phyloP scores from a whole-genome alignment of 192 early-diverging fungal species.

The Cetraspora pellucida region DNA sequence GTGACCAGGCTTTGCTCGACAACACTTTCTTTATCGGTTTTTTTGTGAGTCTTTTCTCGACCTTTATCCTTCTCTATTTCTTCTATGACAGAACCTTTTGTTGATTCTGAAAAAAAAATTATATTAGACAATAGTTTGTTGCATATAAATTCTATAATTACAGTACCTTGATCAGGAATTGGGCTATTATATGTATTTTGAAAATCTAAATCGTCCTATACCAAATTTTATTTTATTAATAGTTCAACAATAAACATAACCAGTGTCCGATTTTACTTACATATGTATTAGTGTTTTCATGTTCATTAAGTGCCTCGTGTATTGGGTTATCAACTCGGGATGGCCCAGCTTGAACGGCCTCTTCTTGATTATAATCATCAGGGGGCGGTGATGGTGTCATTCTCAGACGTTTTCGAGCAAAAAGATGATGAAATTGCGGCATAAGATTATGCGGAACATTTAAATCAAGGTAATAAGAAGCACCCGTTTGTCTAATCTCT shows the following conservation, averaged over 20 bases:
- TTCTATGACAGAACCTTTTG: neutral
- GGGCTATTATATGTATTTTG: neutral
- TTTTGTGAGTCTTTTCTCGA: neutral
- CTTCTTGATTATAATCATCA: neutral
- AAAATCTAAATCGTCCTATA: neutral
- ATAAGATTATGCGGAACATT: constrained; percentile 35
- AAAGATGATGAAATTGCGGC: constrained; percentile 42
- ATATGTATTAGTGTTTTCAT: neutral
- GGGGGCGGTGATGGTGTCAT: constrained; percentile 4
- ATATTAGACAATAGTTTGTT: neutral
- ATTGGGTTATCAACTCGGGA: neutral
- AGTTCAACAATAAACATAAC: neutral
- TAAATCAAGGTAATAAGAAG: constrained; percentile 42
- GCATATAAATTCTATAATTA: neutral
- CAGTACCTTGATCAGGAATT: neutral
- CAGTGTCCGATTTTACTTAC: neutral
- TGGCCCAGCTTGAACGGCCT: neutral
- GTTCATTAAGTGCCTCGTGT: neutral
- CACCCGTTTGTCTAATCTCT: constrained; percentile 42
- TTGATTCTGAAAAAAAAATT: neutral
- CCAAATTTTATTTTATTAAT: neutral
- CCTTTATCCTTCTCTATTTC: neutral
- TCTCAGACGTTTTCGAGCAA: constrained; percentile 38
- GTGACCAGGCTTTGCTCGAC: too few relatives aligned
- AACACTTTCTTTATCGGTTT: too few relatives aligned